Percentiles rank a stretch among this genome's conserved stretches.
These are phyloP conservation scores for Berberis vulgaris DNA, from an alignment of 164 flowering plant genomes.

Conservation along the genomic window DNA sequence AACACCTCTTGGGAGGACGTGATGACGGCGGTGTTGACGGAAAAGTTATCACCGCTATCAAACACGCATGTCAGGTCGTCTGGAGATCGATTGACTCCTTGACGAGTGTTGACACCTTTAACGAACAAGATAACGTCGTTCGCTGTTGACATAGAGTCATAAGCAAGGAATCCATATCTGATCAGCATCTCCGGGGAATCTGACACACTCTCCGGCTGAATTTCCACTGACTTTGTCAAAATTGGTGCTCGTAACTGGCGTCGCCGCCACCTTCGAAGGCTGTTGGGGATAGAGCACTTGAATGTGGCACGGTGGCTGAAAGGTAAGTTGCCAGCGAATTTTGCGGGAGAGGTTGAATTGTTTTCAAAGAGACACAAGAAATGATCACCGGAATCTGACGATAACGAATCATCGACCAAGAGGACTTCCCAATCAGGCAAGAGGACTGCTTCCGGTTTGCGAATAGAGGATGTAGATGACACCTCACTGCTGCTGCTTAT, in stretches of 20 bases:
- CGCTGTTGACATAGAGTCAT: slow-evolving; percentile 61
- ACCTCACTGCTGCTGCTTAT: background rate
- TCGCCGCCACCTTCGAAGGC: slow-evolving; percentile 37
- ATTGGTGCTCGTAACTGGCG: slow-evolving; percentile 27
- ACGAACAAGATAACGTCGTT: slow-evolving; percentile 69
- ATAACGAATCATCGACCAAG: slow-evolving; percentile 19
- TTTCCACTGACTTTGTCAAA: slow-evolving; percentile 13
- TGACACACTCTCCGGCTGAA: background rate
- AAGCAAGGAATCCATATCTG: slow-evolving; percentile 49
- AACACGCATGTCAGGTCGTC: slow-evolving; percentile 56
- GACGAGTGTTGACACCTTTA: slow-evolving; percentile 69
- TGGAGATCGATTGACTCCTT: slow-evolving; percentile 39
- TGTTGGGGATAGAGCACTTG: slow-evolving; percentile 45
- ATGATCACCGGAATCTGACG: background rate
- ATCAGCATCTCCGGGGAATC: slow-evolving; percentile 23
- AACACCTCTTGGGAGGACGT: slow-evolving; percentile 72
- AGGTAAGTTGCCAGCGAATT: slow-evolving; percentile 29
- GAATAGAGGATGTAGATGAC: background rate
- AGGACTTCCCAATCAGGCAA: slow-evolving; percentile 75
- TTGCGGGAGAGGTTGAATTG: slow-evolving; percentile 45
- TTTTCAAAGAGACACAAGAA: slow-evolving; percentile 45
- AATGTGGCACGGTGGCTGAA: slow-evolving; percentile 27
- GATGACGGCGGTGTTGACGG: slow-evolving; percentile 46
- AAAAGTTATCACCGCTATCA: slow-evolving; percentile 11
- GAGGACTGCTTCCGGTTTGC: slow-evolving; percentile 35